A percentile compares a stretch with the other conserved stretches of the same genome.
phyloP scores from a whole-genome alignment of 2,329 filamentous ascomycete genomes.

The Chalaropsis thielavioides region DNA sequence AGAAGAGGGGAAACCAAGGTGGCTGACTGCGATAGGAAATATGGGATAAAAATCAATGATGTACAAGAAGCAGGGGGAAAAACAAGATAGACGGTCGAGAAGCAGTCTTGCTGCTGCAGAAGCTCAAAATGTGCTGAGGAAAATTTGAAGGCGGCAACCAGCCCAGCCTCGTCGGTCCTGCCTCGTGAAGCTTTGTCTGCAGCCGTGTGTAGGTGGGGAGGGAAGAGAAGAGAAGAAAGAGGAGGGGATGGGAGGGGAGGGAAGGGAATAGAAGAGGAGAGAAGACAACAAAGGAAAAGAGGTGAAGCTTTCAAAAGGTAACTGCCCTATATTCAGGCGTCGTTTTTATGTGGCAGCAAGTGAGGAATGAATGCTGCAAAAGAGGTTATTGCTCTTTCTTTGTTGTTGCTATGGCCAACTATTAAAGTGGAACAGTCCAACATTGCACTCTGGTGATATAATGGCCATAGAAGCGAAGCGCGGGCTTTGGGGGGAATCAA shows the following conservation, averaged over 20 bases:
- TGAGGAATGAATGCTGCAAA: constrained; percentile 1
- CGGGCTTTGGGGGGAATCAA: background rate
- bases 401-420: background rate
- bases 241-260: background rate
- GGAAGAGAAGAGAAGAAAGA: background rate
- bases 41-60: background rate
- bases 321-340: background rate
- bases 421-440: background rate
- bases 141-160: background rate
- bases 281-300: background rate
- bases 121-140: background rate
- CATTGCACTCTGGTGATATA: background rate
- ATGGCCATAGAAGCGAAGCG: background rate
- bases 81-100: background rate
- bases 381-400: background rate
- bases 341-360: background rate
- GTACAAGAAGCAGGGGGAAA: background rate
- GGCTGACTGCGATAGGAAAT: constrained; percentile 3
- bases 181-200: background rate
- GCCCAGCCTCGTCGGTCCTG: constrained; percentile 8
- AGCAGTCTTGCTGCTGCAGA: background rate
- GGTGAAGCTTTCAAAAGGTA: background rate
- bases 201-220: background rate
- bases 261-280: background rate
- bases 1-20: background rate